phyloP scores from a whole-genome alignment of 805 yeast genomes.

The Ogataea paraovalis region DNA sequence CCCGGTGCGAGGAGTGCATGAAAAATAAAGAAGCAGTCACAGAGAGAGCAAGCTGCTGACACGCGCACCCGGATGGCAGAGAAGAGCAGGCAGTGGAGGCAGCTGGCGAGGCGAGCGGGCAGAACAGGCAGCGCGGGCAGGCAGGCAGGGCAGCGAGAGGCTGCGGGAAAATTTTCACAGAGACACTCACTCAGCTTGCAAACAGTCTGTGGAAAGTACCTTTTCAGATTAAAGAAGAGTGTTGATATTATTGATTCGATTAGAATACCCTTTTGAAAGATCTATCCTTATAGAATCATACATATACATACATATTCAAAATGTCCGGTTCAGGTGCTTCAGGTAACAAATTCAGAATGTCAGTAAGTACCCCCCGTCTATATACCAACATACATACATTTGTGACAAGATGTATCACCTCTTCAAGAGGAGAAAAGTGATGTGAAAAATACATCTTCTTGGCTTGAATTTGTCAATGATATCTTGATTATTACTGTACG shows the following conservation, averaged over 20 bases:
- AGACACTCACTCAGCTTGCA: too few relatives aligned
- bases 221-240: neutral
- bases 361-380: constrained; percentile 61
- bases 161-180: neutral
- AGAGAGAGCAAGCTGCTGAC: neutral
- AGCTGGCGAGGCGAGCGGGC: neutral
- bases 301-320: constrained; percentile 26
- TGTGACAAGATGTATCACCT: too few relatives aligned
- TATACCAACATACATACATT: too few relatives aligned
- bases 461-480: neutral
- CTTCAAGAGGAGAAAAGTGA: too few relatives aligned
- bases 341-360: constrained; percentile 99
- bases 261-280: too few relatives aligned
- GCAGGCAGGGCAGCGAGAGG: neutral
- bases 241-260: too few relatives aligned
- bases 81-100: neutral
- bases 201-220: too few relatives aligned
- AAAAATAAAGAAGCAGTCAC: neutral
- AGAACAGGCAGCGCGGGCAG: neutral
- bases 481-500: neutral
- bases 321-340: constrained; percentile 95
- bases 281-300: constrained; percentile 1
- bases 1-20: neutral
- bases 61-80: neutral
- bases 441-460: too few relatives aligned